Evolutionary conservation across 164 flowering plant species (phyloP).

Genomic region (Stephania yunnanensis): DNA sequence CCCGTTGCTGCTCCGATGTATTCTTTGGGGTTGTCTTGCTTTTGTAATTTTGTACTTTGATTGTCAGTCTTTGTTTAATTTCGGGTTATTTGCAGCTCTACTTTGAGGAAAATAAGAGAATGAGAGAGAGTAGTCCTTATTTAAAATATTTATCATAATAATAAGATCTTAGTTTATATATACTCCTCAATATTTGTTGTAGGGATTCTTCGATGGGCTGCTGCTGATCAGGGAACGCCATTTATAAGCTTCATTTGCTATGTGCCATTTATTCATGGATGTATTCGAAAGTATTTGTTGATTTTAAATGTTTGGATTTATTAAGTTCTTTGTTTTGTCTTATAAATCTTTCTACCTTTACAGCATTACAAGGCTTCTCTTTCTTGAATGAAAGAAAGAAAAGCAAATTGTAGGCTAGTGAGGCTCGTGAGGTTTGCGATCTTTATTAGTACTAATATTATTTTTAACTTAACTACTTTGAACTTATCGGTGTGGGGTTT

Average conservation of each 20-base stretch:
- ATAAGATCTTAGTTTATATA: background rate
- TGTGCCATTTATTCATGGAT: background rate
- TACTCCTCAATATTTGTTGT: background rate
- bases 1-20: background rate
- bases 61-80: background rate
- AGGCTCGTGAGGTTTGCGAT: too few relatives aligned
- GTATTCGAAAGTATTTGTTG: too few relatives aligned
- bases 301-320: too few relatives aligned
- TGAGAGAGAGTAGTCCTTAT: background rate
- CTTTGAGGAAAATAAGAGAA: background rate
- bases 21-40: background rate
- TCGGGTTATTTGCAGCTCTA: background rate
- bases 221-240: background rate
- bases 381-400: too few relatives aligned
- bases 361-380: too few relatives aligned
- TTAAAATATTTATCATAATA: background rate
- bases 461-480: too few relatives aligned
- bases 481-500: too few relatives aligned
- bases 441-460: too few relatives aligned
- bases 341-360: too few relatives aligned
- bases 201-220: background rate
- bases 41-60: slow-evolving; percentile 2
- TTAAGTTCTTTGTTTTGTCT: too few relatives aligned
- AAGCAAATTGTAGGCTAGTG: too few relatives aligned
- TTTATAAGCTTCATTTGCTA: background rate